Conservation (phyloP, 345 rosid species). For the Hibiscus mutabilis region DNA sequence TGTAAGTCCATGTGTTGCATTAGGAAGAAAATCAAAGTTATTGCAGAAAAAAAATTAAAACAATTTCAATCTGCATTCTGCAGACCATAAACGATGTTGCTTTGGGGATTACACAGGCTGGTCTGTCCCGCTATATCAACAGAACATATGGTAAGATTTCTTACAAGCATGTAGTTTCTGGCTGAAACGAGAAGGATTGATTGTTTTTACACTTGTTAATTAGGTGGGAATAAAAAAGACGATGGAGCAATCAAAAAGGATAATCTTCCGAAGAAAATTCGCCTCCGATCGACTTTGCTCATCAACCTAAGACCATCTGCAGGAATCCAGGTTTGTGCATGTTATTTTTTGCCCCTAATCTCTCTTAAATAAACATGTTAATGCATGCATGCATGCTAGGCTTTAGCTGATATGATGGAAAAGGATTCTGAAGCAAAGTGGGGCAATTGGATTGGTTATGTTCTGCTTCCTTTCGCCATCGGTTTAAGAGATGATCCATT, state of each 20-base stretch:
- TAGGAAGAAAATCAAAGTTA: neutral
- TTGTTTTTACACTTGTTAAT: neutral
- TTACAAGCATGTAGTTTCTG: neutral
- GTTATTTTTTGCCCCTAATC: neutral
- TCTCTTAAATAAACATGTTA: neutral
- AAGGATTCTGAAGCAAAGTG: constrained; percentile 37
- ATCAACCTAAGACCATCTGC: constrained; percentile 46
- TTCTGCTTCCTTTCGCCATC: constrained; percentile 40
- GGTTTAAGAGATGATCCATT: constrained; percentile 40
- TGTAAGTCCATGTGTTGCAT: constrained; percentile 16
- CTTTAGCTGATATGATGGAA: constrained; percentile 51
- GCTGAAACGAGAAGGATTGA: neutral
- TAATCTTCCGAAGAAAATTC: constrained; percentile 25
- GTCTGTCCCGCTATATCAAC: constrained; percentile 30
- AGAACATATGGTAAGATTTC: constrained; percentile 25
- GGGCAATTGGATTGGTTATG: constrained; percentile 54
- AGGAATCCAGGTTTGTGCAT: constrained; percentile 41
- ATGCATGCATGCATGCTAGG: constrained; percentile 24
- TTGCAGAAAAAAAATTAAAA: neutral
- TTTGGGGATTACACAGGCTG: constrained; percentile 38
- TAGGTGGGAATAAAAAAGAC: constrained; percentile 18
- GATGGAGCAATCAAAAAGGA: constrained; percentile 17
- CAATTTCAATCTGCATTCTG: constrained; percentile 19
- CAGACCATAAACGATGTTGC: constrained; percentile 39
- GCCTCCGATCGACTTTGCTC: constrained; percentile 45